A percentile compares a stretch with the other conserved stretches of the same genome.
These are phyloP conservation scores for Pelargonium australe DNA, from an alignment of 441 rosid genomes.

Conservation along the genomic window DNA sequence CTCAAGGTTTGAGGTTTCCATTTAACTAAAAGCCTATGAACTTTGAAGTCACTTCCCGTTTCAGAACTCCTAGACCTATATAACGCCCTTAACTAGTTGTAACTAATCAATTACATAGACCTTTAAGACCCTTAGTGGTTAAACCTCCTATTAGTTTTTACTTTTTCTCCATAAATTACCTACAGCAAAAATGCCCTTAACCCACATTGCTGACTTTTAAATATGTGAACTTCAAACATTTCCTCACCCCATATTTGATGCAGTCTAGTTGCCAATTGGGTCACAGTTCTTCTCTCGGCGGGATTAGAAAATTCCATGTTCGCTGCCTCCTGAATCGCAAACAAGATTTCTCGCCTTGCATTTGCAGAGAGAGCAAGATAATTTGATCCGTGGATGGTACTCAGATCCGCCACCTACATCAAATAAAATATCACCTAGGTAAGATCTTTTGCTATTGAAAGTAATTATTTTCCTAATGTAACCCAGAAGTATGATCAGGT, in stretches of 20 bases:
- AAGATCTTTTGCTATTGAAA: background rate
- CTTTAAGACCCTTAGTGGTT: no score
- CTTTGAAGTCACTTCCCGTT: no score
- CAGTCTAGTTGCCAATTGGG: conserved; percentile 62
- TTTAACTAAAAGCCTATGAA: no score
- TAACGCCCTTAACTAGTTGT: no score
- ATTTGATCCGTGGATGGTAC: conserved; percentile 60
- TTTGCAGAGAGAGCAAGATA: conserved; percentile 51
- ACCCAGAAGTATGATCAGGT: background rate
- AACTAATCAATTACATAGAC: no score
- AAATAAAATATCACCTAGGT: conserved; percentile 8
- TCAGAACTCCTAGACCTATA: no score
- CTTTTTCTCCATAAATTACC: no score
- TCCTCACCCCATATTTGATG: conserved; percentile 60
- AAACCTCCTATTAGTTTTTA: no score
- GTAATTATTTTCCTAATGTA: background rate
- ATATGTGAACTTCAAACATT: no score
- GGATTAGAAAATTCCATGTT: conserved; percentile 61
- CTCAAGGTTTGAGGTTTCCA: no score
- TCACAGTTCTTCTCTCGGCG: conserved; percentile 54
- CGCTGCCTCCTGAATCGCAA: conserved; percentile 69
- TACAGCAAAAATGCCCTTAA: no score
- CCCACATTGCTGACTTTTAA: no score
- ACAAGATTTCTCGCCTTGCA: conserved; percentile 52
- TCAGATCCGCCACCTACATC: conserved; percentile 68